Evolutionary conservation across 2,329 filamentous ascomycete genomes (phyloP).

Genomic region (Claviceps humidiphila): DNA sequence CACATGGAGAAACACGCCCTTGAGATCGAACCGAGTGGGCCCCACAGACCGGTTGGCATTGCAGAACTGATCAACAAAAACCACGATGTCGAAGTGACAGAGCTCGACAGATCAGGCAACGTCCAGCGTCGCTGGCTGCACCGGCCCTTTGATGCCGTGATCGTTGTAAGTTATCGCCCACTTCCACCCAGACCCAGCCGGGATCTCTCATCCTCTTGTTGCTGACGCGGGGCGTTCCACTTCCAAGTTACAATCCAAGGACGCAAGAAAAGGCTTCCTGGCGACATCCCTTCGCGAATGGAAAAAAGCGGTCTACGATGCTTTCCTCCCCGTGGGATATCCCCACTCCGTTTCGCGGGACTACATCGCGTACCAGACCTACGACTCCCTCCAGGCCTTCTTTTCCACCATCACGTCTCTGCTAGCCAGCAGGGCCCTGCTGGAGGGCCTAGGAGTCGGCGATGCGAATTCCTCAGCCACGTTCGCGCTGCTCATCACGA

Average conservation of each 20-base stretch:
- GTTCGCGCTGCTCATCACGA: constrained; percentile 66
- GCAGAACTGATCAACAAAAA: constrained; percentile 13
- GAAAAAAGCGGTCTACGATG: constrained; percentile 39
- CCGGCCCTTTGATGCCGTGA: constrained; percentile 11
- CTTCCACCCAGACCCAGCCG: not conserved
- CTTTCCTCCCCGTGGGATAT: constrained; percentile 80
- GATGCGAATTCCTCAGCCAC: constrained; percentile 69
- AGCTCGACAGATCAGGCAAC: constrained; percentile 26
- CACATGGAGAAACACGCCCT: not conserved
- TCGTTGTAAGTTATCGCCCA: constrained; percentile 12
- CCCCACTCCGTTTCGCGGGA: constrained; percentile 76
- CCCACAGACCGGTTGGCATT: constrained; percentile 8
- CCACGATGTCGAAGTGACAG: constrained; percentile 18
- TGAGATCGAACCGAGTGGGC: not conserved
- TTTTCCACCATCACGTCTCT: constrained; percentile 70
- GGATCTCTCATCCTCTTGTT: not conserved
- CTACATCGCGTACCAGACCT: constrained; percentile 61
- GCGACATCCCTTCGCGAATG: constrained; percentile 19
- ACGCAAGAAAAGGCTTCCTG: constrained; percentile 12
- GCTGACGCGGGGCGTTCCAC: not conserved
- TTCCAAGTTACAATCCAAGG: constrained; percentile 12
- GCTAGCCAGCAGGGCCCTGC: constrained; percentile 68
- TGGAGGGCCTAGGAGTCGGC: constrained; percentile 70
- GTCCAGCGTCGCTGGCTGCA: constrained; percentile 23
- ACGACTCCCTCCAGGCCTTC: constrained; percentile 72